phyloP scores from a whole-genome alignment of 2,329 filamentous ascomycete genomes.

The Penicillium sp. region DNA sequence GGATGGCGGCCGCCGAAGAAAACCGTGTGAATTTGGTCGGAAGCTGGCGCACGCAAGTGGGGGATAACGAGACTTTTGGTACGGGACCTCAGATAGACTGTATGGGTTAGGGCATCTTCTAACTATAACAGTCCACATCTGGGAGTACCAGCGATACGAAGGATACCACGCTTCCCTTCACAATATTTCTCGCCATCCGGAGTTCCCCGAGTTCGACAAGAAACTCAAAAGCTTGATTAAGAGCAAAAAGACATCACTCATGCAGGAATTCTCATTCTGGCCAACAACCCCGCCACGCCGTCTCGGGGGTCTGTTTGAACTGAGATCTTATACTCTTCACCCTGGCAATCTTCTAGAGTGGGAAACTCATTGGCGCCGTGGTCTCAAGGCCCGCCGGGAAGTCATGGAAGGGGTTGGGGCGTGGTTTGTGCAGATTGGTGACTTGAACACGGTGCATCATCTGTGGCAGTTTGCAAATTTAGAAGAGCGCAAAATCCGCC shows the following conservation, averaged over 20 bases:
- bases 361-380: conserved; percentile 97
- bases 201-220: conserved; percentile 80
- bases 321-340: conserved; percentile 94
- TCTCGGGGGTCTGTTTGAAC: conserved; percentile 91
- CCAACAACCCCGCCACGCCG: conserved; percentile 88
- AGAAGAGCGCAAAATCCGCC: conserved; percentile 85
- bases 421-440: conserved; percentile 98
- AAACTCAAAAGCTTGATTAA: conserved; percentile 86
- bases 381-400: conserved; percentile 85
- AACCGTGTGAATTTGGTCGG: conserved; percentile 97
- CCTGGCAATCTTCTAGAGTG: conserved; percentile 96
- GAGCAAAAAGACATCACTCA: conserved; percentile 84
- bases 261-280: conserved; percentile 99
- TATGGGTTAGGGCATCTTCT: conserved; percentile 26
- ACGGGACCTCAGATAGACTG: conserved; percentile 27
- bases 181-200: conserved; percentile 79
- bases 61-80: conserved; percentile 97
- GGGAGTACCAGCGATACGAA: conserved; percentile 97
- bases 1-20: conserved; percentile 79
- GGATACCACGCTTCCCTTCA: conserved; percentile 93
- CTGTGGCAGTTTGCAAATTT: conserved; percentile 98
- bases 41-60: conserved; percentile 97
- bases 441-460: conserved; percentile 96
- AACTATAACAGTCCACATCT: conserved; percentile 83
- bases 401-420: conserved; percentile 99